Base-by-base conservation (phyloP, 176 grass and related monocot species). In the Musa troglodytarum region DNA sequence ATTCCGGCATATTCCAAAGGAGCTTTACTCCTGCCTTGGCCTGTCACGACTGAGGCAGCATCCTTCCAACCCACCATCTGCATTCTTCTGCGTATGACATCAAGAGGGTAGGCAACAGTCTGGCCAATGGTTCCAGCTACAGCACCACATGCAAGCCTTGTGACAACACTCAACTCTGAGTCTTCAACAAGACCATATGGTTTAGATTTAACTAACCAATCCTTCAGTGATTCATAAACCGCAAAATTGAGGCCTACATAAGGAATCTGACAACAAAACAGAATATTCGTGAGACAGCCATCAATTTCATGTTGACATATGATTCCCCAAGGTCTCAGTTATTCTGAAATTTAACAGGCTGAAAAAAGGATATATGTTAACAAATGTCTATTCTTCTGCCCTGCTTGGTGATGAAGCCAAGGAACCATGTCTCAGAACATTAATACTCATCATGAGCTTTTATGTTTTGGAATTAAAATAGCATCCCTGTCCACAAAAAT, bases 1-100 rank as follows among this genome's bases (percentile, higher is more conserved):
- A 99, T 99, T 55, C 95, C 95, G 43, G 71, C 82, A 71, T 99
- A 99, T 69, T 99, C 88, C 43, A 99, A 75, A 6, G 74, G 82
- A 24, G 79, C 85, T 80, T 89, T 87, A 26, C 76, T 82, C 51
- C 70, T 65, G 53, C 84, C 77, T 73, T 89, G 66, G 50, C 88
- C 91, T 81, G 88, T 83, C 66, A 99, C 57, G 81, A 99, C 87
- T 50, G 88, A 90, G 52, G 87, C 82, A 52, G 95, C 95, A 54
- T 99, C 86, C 74, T 80, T 94, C 95, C 95, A 99, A 29, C 95
- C 95, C 0, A 91, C 88, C 95, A 99, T 99, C 84, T 99, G 95
- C 95, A 99, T 99, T 75, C 95, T 92, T 74, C 95, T 90, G 75
- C 95, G 83, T 21, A 99, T 85, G 9, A 99, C 95, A 84, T 99